Evolutionary conservation across 345 rosid species (phyloP), one percentile per base, ranked within the genome.

Genomic region (Lumnitzera racemosa): DNA sequence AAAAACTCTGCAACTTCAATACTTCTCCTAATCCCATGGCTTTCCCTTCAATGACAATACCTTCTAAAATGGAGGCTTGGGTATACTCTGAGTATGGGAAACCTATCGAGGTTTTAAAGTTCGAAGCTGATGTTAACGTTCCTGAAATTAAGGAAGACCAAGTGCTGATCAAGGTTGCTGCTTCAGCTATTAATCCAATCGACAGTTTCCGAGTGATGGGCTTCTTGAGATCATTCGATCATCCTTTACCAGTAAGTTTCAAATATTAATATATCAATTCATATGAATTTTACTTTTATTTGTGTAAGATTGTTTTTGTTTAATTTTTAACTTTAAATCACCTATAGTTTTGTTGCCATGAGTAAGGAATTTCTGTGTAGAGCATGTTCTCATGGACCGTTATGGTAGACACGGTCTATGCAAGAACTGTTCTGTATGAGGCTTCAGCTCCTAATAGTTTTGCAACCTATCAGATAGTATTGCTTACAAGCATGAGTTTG

Each of bases 111-210:
- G 98, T 83, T 15, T 57, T 91, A 77, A 85, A 81, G 76, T 70
- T 88, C 11, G 84, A 86, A 50, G 80, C 77, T 16, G 80, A 76
- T 62, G 76, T 83, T 58, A 56, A 74, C 7, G 87, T 88, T 25
- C 96, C 95, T 12, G 71, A 74, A 70, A 58, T 88, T 63, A 77
- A 74, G 56, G 89, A 84, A 27, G 90, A 88, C 60, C 87, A 88
- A 74, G 96, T 88, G 43, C 59, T 91, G 72, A 71, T 91, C 9
- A 91, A 86, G 65, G 98, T 91, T 51, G 67, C 67, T 55, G 88
- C 91, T 62, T 91, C 87, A 36, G 96, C 84, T 53, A 85, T 91
- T 64, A 91, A 91, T 67, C 91, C 88, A 41, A 85, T 88, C 51
- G 96, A 91, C 63, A 78, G 67, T 9, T 84, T 80, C 63, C 64